Conservation (phyloP, 2,329 filamentous ascomycete genomes). For the Ophiostoma perfectum region DNA sequence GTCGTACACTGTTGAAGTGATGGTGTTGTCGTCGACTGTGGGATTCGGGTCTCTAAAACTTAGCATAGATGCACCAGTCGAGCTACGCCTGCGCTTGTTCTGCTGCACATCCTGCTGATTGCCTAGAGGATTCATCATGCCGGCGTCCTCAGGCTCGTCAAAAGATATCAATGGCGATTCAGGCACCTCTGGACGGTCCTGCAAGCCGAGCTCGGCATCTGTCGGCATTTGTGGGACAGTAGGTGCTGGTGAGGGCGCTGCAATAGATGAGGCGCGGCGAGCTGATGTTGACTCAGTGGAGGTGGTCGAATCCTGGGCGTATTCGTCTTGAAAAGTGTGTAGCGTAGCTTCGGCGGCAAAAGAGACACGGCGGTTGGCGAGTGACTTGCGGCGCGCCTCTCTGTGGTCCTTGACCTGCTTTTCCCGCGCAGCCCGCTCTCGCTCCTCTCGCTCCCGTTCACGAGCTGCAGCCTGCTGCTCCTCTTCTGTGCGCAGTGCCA, state of each 20-base stretch:
- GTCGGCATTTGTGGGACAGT: constrained; percentile 37
- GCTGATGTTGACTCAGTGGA: constrained; percentile 75
- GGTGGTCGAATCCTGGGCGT: constrained; percentile 78
- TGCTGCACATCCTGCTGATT: constrained; percentile 63
- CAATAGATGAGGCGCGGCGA: constrained; percentile 61
- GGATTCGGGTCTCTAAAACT: constrained; percentile 41
- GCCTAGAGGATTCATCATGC: constrained; percentile 52
- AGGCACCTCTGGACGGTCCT: constrained; percentile 52
- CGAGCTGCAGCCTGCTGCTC: constrained; percentile 65
- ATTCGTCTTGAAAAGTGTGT: constrained; percentile 93
- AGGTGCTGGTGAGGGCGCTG: constrained; percentile 34
- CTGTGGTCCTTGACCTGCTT: constrained; percentile 64
- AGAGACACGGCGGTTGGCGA: constrained; percentile 88
- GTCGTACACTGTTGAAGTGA: constrained; percentile 76
- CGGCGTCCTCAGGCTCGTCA: constrained; percentile 47
- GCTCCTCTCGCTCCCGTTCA: constrained; percentile 65
- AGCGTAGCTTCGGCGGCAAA: constrained; percentile 96
- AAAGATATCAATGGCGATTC: constrained; percentile 58
- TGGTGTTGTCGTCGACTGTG: constrained; percentile 49
- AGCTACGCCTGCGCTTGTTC: constrained; percentile 55
- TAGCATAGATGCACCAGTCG: constrained; percentile 47
- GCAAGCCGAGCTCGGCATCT: constrained; percentile 4
- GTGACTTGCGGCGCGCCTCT: constrained; percentile 85
- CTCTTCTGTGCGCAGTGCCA: constrained; percentile 63
- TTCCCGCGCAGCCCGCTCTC: constrained; percentile 54